Base-by-base conservation (phyloP, 1,284 basidiomycete species). In the Ceratobasidium theobromae region DNA sequence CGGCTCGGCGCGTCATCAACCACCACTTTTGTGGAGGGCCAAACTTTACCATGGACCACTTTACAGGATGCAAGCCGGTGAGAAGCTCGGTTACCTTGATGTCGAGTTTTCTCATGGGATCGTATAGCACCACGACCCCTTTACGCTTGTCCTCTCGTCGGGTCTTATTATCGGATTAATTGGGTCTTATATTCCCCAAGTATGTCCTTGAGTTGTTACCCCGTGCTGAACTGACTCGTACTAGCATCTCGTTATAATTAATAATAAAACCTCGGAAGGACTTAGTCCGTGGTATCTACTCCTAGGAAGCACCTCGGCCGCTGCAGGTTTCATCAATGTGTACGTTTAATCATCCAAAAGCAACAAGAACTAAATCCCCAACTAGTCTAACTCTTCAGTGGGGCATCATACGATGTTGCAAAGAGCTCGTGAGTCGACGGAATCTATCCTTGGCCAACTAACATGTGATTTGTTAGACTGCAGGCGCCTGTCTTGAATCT, bases 221-320 rank as follows among this genome's bases (percentile, higher is more conserved):
- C 11, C 33, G 43, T 53, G 18, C 30, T 30, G 18, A 62, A 48
- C 41, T 58, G 2, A 18, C 41, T 68, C 72, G 73, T 66, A 69
- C 6, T 71, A 91, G 86, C 89, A 89, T 72, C 78, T 83, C 60
- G 81, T 90, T 33, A 93, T 95, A 69, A 86, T 94, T 72, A 77
- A 77, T 58, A 82, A 86, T 48, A 82, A 85, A 43, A 89, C 93
- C 0, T 95, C 92, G 0, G 86, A 95, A 71, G 95, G 95, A 0
- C 86, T 97, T 69, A 94, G 91, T 68, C 93, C 94, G 58, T 91
- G 91, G 86, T 99, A 93, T 75, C 79, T 98, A n/a, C 81, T 98
- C 1, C 83, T 98, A 0, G 97, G 97, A 9, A 89, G 91, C 66
- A 96, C 93, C 0, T 90, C 89, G 9, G 84, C 85, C 14, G 88